Percentiles rank a stretch among this genome's conserved stretches.
Evolutionary conservation across 352 stramenopile species (phyloP).

Genomic region (Globisporangium rhizosaccharum): DNA sequence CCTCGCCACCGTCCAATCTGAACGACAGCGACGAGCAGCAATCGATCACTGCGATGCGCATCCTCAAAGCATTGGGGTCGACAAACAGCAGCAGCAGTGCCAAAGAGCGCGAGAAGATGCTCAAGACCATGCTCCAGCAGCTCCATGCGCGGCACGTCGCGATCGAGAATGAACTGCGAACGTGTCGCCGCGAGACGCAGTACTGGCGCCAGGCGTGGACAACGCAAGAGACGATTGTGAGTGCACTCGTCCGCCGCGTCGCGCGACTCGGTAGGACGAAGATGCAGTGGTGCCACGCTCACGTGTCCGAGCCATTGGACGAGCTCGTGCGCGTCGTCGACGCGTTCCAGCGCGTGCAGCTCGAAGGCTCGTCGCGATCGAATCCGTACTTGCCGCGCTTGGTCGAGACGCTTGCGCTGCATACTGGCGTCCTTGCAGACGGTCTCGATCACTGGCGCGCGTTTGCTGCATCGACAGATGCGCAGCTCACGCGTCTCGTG

Average conservation of each 20-base stretch:
- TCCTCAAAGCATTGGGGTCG: slow-evolving; percentile 22
- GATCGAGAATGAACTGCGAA: slow-evolving; percentile 18
- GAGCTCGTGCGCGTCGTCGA: slow-evolving; percentile 20
- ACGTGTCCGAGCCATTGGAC: slow-evolving; percentile 22
- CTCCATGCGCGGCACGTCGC: slow-evolving; percentile 22
- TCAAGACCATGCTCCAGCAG: slow-evolving; percentile 35
- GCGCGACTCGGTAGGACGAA: slow-evolving; percentile 28
- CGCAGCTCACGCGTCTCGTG: slow-evolving; percentile 19
- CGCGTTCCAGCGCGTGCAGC: slow-evolving; percentile 25
- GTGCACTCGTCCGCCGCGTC: slow-evolving; percentile 17
- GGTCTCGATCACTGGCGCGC: slow-evolving; percentile 21
- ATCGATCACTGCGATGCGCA: slow-evolving; percentile 17
- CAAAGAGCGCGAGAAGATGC: slow-evolving; percentile 29
- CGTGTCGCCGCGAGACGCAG: slow-evolving; percentile 18
- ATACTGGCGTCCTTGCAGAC: slow-evolving; percentile 22
- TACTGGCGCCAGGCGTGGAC: slow-evolving; percentile 36
- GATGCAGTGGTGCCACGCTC: slow-evolving; percentile 25
- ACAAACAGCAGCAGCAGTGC: slow-evolving; percentile 1
- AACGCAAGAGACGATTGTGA: slow-evolving; percentile 22
- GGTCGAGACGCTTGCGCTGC: slow-evolving; percentile 21
- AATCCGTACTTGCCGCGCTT: slow-evolving; percentile 35
- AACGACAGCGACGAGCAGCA: background rate
- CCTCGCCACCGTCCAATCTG: background rate
- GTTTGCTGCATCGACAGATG: slow-evolving; percentile 14
- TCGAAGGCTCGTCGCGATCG: slow-evolving; percentile 22